Base-by-base conservation (phyloP, 164 flowering plant genomes). In the Umbilicus rupestris region DNA sequence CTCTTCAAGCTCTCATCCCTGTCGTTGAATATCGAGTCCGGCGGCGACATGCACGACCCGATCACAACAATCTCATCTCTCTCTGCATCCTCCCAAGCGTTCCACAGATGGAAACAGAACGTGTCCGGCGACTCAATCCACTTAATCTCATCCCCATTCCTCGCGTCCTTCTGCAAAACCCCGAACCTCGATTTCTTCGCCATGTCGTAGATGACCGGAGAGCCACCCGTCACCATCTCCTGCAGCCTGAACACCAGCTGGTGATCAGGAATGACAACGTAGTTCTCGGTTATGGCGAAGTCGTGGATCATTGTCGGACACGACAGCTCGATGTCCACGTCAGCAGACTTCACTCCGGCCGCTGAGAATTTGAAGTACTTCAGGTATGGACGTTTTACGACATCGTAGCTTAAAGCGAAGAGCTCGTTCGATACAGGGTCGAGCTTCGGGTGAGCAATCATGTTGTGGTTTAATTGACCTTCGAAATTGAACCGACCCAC, bases 401-500 rank as follows among this genome's bases (percentile, higher is more conserved):
- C 96, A 65, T 90, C 93, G 72, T 92, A 92, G 79, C 88, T 83
- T 2, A 92, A 75, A 35, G 89, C 88, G 68, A 85, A 88, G 30
- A 92, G 79, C 68, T 90, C 93, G 11, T 86, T 86, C 0, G 93
- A 64, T 0, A 63, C 78, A 0, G 96, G 96, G 78, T 92, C 98
- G 16, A 92, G 68, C 68, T 92, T 92, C 0, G 98, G 98, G 73
- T 92, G 98, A 22, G 98, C 98, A 19, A 92, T 92, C 98, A 92
- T 92, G 20, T 87, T 76, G 22, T 87, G 80, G 0, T 69, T 63
- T 8, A 92, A 74, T 58, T 88, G 93, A 0, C 74, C 80, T 3
- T 76, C 65, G 73, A 92, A 92, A 59, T 88, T 74, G 75, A 67
- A 87, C 4, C 98, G 80, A 5, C 85, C 93, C 0, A 88, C 82